phyloP scores from a whole-genome alignment of 352 stramenopile genomes.

The Globisporangium paroecandrum region DNA sequence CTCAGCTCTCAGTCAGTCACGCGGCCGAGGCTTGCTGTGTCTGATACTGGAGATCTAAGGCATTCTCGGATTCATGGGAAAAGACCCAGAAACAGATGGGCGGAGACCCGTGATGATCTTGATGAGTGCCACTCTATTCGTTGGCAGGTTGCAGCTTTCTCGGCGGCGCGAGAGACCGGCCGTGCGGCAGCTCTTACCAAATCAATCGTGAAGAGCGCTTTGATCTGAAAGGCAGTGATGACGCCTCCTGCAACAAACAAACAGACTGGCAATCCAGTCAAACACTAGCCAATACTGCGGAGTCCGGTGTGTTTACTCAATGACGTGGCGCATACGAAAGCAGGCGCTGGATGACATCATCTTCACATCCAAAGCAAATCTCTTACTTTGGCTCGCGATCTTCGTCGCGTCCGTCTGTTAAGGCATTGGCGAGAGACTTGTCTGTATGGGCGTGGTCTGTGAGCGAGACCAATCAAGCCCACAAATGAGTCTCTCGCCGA shows the following conservation, averaged over 20 bases:
- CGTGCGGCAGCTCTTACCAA: background rate
- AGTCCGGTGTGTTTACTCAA: background rate
- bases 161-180: conserved; percentile 3
- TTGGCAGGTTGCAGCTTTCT: conserved; percentile 15
- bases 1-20: background rate
- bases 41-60: background rate
- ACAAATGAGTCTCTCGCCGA: background rate
- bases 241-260: background rate
- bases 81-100: background rate
- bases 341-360: background rate
- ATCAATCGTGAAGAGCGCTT: conserved; percentile 1
- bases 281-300: too few species aligned
- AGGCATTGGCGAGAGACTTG: too few species aligned
- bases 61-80: background rate
- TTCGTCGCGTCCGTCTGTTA: background rate
- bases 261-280: background rate
- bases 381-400: background rate
- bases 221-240: background rate
- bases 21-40: background rate
- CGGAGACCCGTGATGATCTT: background rate
- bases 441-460: too few species aligned
- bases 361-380: background rate
- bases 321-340: background rate
- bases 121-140: conserved; percentile 18
- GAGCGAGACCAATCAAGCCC: background rate